phyloP scores from a whole-genome alignment of 768 basidiomycete genomes.

The Exidia glandulosa region DNA sequence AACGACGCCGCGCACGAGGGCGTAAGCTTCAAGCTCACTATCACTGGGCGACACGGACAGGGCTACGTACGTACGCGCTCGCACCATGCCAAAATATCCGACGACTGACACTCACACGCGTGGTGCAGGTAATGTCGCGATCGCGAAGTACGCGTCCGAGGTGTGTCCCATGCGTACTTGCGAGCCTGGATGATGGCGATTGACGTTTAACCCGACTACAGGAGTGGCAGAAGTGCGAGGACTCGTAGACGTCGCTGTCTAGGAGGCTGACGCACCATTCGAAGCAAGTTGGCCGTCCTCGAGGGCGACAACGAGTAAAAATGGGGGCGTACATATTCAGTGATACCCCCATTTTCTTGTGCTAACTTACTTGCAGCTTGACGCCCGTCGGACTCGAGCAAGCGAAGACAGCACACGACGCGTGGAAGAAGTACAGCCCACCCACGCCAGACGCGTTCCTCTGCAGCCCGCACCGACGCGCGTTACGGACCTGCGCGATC shows the following conservation, averaged over 20 bases:
- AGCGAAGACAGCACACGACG: conserved; percentile 32
- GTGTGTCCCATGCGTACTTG: too few relatives aligned
- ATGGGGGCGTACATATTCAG: conserved; percentile 43
- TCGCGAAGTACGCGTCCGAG: too few relatives aligned
- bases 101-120: too few relatives aligned
- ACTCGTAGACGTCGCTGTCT: too few relatives aligned
- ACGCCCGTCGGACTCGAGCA: conserved; percentile 48
- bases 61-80: conserved; percentile 49
- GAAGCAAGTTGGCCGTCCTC: conserved; percentile 51
- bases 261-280: not conserved
- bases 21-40: conserved; percentile 49
- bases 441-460: not conserved
- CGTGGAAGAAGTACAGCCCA: conserved; percentile 28
- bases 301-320: conserved; percentile 52
- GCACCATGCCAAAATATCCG: too few relatives aligned
- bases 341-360: too few relatives aligned
- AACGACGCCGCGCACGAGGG: conserved; percentile 6
- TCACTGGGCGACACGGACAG: conserved; percentile 61
- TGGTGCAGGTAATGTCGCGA: too few relatives aligned
- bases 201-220: too few relatives aligned
- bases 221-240: too few relatives aligned
- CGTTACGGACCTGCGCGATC: not conserved
- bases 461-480: not conserved
- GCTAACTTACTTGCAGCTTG: conserved; percentile 33
- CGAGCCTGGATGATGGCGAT: too few relatives aligned